Evolutionary conservation across 2,329 filamentous ascomycete genomes (phyloP).

Genomic region (Fusarium sp.): DNA sequence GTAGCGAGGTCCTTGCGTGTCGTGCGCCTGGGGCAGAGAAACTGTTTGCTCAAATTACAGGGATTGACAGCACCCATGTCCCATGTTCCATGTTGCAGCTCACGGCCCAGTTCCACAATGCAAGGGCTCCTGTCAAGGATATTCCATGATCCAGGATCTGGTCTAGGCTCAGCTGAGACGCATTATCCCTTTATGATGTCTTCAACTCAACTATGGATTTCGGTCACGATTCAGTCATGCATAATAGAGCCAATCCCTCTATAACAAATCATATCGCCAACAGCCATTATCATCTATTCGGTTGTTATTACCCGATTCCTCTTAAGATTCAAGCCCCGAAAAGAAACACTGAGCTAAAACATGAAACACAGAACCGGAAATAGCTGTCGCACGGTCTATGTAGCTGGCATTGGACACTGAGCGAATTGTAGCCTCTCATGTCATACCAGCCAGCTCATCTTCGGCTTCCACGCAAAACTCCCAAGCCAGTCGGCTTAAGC

Average conservation of each 20-base stretch:
- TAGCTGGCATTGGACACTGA: not conserved
- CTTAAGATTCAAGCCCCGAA: not conserved
- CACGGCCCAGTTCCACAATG: conserved; percentile 23
- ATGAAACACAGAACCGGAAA: conserved; percentile 24
- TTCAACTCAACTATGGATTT: conserved; percentile 3
- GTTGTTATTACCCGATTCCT: not conserved
- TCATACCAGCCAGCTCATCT: not conserved
- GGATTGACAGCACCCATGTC: conserved; percentile 11
- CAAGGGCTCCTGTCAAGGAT: conserved; percentile 25
- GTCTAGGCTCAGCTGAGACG: conserved; percentile 13
- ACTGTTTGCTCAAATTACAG: conserved; percentile 25
- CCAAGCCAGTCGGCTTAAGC: conserved; percentile 1
- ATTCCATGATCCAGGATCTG: conserved; percentile 15
- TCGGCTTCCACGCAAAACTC: not conserved
- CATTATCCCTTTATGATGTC: conserved; percentile 19
- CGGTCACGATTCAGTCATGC: not conserved
- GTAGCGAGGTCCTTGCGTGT: conserved; percentile 21
- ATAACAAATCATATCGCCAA: not conserved
- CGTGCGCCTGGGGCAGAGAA: conserved; percentile 7
- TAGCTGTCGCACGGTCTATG: conserved; percentile 10
- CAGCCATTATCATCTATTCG: not conserved
- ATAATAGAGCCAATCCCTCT: not conserved
- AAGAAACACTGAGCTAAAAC: conserved; percentile 18
- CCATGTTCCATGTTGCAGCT: conserved; percentile 28
- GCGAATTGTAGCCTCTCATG: conserved; percentile 8